phyloP scores from a whole-genome alignment of 805 yeast species.

The Ogataea henricii region DNA sequence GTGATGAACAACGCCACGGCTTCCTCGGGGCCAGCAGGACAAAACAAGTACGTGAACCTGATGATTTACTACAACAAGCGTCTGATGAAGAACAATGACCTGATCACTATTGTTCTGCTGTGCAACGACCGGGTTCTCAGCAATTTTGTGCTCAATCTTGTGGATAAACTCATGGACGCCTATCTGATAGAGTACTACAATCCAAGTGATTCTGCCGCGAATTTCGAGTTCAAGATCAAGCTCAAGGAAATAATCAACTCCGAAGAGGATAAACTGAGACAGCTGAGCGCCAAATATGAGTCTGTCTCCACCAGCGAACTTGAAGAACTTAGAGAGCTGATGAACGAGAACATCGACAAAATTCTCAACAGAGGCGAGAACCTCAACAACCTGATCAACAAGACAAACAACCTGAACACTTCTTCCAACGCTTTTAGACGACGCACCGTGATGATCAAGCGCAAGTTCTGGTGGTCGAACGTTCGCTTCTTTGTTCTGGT shows the following conservation, averaged over 20 bases:
- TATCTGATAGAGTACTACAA: conserved; percentile 35
- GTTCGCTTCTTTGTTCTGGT: conserved; percentile 43
- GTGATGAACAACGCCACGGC: conserved; percentile 18
- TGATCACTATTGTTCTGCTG: conserved; percentile 53
- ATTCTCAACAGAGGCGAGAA: conserved; percentile 79
- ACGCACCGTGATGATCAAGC: conserved; percentile 60
- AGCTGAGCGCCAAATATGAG: conserved; percentile 37
- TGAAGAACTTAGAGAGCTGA: conserved; percentile 62
- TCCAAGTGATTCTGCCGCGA: conserved; percentile 25
- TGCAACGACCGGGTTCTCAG: conserved; percentile 46
- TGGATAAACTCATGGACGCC: conserved; percentile 53
- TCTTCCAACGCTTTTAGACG: conserved; percentile 70
- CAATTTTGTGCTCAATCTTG: conserved; percentile 46
- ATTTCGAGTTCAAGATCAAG: conserved; percentile 51
- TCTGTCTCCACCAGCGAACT: conserved; percentile 50
- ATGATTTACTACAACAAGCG: conserved; percentile 53
- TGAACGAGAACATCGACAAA: conserved; percentile 73
- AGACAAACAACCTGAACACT: conserved; percentile 71
- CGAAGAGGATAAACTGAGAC: conserved; percentile 50
- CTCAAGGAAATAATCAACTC: conserved; percentile 58
- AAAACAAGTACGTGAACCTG: conserved; percentile 28
- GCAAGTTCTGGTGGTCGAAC: conserved; percentile 72
- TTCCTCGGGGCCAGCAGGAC: conserved; percentile 29
- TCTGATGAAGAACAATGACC: conserved; percentile 44
- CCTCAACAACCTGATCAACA: conserved; percentile 69